phyloP scores from a whole-genome alignment of 176 grass and related monocot species.

The Carex myosuroides region DNA sequence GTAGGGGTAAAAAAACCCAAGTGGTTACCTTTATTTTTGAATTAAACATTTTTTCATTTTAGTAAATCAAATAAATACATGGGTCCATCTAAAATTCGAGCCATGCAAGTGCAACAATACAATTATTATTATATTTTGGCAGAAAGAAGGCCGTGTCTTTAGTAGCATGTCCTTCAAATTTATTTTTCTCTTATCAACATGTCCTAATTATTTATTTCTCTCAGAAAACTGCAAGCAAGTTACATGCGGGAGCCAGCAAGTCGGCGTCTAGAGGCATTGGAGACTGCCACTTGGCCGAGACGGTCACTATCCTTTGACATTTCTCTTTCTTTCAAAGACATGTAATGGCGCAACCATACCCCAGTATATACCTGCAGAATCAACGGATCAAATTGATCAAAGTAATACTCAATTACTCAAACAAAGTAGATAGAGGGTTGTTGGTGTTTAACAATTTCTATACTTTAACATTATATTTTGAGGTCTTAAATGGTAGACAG shows the following conservation, averaged over 20 bases:
- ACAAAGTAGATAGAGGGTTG: background rate
- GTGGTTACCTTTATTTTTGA: background rate
- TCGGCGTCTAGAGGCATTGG: conserved; percentile 74
- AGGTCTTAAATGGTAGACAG: background rate
- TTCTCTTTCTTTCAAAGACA: conserved; percentile 42
- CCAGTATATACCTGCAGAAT: conserved; percentile 64
- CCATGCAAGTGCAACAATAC: background rate
- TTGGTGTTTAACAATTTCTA: background rate
- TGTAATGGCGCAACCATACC: conserved; percentile 73
- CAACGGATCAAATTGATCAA: background rate
- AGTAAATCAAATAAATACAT: background rate
- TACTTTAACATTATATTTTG: background rate
- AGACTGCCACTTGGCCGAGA: conserved; percentile 66
- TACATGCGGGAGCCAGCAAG: conserved; percentile 62
- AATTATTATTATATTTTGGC: background rate
- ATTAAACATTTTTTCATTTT: background rate
- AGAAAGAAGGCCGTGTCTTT: background rate
- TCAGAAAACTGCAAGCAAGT: background rate
- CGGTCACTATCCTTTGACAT: conserved; percentile 39
- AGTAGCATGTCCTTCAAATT: background rate
- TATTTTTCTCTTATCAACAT: background rate
- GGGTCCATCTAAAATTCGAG: background rate
- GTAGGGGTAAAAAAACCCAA: background rate
- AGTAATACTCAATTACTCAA: background rate
- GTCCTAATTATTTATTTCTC: background rate